These are phyloP conservation scores for Zostera marina DNA, from an alignment of 116 monocot genomes.

Conservation along the genomic window DNA sequence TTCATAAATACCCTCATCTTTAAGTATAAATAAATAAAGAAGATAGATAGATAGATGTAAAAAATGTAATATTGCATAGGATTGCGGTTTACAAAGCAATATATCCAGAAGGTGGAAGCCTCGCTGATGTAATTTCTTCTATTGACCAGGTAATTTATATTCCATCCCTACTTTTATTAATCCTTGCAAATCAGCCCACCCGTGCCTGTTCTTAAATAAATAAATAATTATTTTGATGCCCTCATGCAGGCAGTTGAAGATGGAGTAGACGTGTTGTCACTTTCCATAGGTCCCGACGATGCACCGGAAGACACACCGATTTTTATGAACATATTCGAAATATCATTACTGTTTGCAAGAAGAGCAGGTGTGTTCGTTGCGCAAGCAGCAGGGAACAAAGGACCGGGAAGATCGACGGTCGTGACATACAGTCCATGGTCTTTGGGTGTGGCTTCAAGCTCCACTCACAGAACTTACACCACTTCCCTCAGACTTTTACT, in stretches of 20 bases:
- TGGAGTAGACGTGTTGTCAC: slow-evolving; percentile 52
- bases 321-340: slow-evolving; percentile 46
- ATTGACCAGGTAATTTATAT: slow-evolving; percentile 51
- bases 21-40: not conserved
- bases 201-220: not conserved
- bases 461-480: slow-evolving; percentile 35
- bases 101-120: slow-evolving; percentile 61
- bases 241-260: slow-evolving; percentile 39
- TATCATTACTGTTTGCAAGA: slow-evolving; percentile 40
- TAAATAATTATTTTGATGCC: not conserved
- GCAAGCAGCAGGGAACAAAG: slow-evolving; percentile 78
- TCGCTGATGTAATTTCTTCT: slow-evolving; percentile 56
- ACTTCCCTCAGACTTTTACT: slow-evolving; percentile 12
- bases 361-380: slow-evolving; percentile 57
- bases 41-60: not conserved
- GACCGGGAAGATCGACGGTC: slow-evolving; percentile 35
- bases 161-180: no score
- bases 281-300: slow-evolving; percentile 57
- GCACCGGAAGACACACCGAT: slow-evolving; percentile 22
- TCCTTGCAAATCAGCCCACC: not conserved
- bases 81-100: slow-evolving; percentile 75
- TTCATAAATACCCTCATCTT: no score
- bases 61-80: slow-evolving; percentile 10
- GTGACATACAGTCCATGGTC: slow-evolving; percentile 66
- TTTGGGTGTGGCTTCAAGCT: slow-evolving; percentile 35